Conservation (phyloP, 108 stramenopile species). For the Pseudonitzschia pungens region DNA sequence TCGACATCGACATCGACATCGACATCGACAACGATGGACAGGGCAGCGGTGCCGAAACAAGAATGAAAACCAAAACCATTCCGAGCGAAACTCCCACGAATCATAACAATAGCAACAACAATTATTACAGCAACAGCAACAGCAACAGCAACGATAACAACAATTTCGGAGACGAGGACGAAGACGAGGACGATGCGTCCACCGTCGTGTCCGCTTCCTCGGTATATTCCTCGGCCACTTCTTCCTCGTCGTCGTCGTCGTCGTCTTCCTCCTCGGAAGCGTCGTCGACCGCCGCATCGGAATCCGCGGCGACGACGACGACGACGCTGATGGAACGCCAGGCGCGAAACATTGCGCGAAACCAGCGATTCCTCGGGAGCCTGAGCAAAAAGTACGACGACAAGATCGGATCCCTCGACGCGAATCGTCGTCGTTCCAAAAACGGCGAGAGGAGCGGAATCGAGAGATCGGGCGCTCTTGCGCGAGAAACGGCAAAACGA, state of each 20-base stretch:
- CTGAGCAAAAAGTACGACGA: constrained; percentile 23
- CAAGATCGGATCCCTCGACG: background rate
- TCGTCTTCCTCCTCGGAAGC: background rate
- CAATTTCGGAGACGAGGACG: background rate
- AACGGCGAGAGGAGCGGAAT: no score
- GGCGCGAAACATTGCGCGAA: constrained; percentile 21
- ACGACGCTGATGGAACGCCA: constrained; percentile 22
- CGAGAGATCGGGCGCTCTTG: background rate
- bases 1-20: no score
- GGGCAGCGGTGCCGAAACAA: no score
- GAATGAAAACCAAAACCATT: no score
- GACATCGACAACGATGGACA: no score
- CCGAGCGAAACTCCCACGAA: no score
- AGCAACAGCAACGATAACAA: background rate
- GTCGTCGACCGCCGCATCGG: background rate
- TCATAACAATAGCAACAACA: background rate
- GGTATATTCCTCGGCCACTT: no score
- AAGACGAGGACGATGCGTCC: background rate
- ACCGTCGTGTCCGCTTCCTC: background rate
- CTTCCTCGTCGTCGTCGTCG: background rate
- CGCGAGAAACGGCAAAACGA: no score
- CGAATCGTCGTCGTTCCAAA: no score
- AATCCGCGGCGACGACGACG: no score
- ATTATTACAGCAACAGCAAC: background rate
- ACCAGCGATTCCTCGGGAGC: constrained; percentile 14